Evolutionary conservation across 495 filamentous ascomycete genomes (phyloP), one percentile per base, ranked within the genome.

Genomic region (Trichoderma gamsii): DNA sequence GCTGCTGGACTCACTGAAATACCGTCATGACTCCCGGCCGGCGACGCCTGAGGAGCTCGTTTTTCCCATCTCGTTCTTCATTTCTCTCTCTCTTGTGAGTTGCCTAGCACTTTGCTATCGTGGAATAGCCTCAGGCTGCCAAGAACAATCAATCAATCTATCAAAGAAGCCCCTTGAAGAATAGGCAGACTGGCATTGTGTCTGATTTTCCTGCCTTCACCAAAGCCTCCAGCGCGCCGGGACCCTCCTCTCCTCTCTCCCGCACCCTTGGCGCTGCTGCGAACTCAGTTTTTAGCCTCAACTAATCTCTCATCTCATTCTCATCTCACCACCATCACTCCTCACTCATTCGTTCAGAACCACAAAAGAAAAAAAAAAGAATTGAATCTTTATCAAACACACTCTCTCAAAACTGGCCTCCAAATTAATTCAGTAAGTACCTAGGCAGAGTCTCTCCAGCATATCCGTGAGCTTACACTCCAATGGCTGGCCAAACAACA

Each of bases 21-120:
- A 83, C 79, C 79, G 72, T 71, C 73, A 66, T 82, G 80, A 82
- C 80, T 82, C 81, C 80, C 74, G 74, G 73, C 78, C 79, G 75
- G 73, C 66, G 41, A 41, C 68, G 64, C 35, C 68, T 68, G 68
- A 51, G 68, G 63, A 41, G 21, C 65, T 69, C 67, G 69, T 71
- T 71, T 51, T 72, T 64, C 73, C 73, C 67, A 65, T 72, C 73
- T 69, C 73, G 76, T 72, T 66, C 72, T 63, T 71, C 73, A 69
- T 69, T 66, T 69, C 72, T 67, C 70, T 44, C 29, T 38, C 27
- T 51, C 18, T 38, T 5, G 25, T 27, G 7, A 43, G 9, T 35
- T 23, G 51, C 21, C 51, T 25, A 7, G 9, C 9, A 0, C 15
- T 25, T 56, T 25, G n/a, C 1, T 56, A 56, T n/a, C 51, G 9